phyloP scores from a whole-genome alignment of 192 early-diverging fungal species.

The Podila epigama region DNA sequence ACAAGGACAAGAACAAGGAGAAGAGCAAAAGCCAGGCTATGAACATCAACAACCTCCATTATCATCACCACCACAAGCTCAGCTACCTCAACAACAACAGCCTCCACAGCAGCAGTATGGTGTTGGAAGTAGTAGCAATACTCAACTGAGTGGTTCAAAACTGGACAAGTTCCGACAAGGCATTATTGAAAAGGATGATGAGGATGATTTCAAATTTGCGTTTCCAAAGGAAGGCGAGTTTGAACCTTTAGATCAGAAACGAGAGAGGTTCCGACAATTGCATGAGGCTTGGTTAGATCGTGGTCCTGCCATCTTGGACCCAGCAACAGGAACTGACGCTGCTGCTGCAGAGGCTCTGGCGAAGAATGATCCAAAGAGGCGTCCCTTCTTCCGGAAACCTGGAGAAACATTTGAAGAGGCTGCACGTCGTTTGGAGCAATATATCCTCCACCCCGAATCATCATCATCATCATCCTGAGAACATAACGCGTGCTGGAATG shows the following conservation, averaged over 20 bases:
- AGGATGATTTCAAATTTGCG: neutral
- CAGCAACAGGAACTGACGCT: too few species aligned
- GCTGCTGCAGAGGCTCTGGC: too few species aligned
- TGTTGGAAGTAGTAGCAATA: too few species aligned
- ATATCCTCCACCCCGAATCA: too few species aligned
- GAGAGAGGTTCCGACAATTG: neutral
- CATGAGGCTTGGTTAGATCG: neutral
- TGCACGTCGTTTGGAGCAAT: too few species aligned
- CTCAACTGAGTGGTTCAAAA: slow-evolving; percentile 13
- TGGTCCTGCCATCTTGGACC: neutral
- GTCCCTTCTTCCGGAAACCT: too few species aligned
- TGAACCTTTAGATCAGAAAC: neutral
- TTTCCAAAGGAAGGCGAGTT: neutral
- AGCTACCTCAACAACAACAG: neutral
- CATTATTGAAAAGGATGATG: slow-evolving; percentile 3
- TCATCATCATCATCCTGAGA: too few species aligned
- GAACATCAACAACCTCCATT: too few species aligned
- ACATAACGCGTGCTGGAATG: too few species aligned
- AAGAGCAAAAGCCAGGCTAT: neutral
- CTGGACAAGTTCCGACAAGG: slow-evolving; percentile 38
- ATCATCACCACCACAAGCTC: neutral
- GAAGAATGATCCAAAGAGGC: too few species aligned
- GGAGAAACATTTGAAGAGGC: too few species aligned
- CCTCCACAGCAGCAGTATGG: neutral
- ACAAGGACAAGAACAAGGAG: too few species aligned